Percentiles rank a stretch among this genome's conserved stretches.
phyloP scores from a whole-genome alignment of 169 alveolate species.

The Neospora caninum region DNA sequence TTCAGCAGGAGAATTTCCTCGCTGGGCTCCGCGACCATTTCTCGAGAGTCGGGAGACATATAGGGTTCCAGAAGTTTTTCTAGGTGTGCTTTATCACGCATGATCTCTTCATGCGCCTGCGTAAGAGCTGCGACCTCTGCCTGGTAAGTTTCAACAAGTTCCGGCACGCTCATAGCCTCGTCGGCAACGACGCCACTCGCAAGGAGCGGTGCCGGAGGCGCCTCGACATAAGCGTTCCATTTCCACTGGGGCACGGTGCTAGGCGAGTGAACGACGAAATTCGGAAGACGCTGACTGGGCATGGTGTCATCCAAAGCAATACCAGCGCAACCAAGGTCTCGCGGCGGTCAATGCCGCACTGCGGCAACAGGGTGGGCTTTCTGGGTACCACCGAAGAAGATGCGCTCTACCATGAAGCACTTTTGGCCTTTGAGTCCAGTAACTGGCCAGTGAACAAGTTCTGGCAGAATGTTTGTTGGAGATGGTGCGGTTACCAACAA shows the following conservation, averaged over 20 bases:
- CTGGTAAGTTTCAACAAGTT: background rate
- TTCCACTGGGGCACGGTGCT: slow-evolving; percentile 4
- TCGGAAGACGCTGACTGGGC: background rate
- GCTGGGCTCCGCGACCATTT: background rate
- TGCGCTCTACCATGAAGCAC: too few relatives aligned
- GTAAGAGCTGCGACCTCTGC: background rate
- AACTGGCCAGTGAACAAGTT: too few relatives aligned
- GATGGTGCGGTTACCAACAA: too few relatives aligned
- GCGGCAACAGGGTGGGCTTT: too few relatives aligned
- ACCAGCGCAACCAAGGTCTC: too few relatives aligned
- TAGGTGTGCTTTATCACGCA: background rate
- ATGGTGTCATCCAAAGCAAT: background rate
- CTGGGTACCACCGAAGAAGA: too few relatives aligned
- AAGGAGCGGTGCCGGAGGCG: background rate
- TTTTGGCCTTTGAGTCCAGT: too few relatives aligned
- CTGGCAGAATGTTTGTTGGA: too few relatives aligned
- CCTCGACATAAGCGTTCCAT: slow-evolving; percentile 17
- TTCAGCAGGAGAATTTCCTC: background rate
- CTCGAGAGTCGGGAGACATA: background rate
- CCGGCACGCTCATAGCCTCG: slow-evolving; percentile 4
- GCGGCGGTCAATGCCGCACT: too few relatives aligned
- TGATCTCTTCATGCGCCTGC: slow-evolving; percentile 23
- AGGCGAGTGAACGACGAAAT: background rate
- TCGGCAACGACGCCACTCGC: slow-evolving; percentile 23
- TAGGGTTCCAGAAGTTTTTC: background rate